Conservation (phyloP, 495 filamentous ascomycete genomes). For the Aspergillus kassunensis region DNA sequence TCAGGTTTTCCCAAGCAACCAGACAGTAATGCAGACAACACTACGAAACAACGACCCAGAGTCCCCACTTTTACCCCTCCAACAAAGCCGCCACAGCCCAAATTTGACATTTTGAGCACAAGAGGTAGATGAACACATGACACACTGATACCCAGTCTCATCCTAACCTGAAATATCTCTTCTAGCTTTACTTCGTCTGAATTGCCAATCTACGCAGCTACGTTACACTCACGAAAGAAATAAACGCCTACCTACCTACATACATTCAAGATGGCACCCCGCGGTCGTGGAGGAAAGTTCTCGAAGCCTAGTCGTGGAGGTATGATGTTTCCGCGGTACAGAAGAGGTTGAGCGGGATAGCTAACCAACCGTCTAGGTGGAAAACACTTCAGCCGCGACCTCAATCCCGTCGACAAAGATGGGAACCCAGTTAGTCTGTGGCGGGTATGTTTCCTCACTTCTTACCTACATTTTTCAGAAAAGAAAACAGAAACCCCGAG, state of each 20-base stretch:
- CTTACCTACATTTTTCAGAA: neutral
- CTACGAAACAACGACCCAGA: no score
- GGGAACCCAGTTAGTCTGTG: conserved; percentile 75
- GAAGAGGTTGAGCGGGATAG: neutral
- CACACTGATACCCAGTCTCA: no score
- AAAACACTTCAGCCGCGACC: conserved; percentile 88
- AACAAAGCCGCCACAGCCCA: no score
- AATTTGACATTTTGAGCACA: no score
- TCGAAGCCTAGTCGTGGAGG: conserved; percentile 90
- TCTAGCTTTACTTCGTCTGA: no score
- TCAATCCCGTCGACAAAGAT: conserved; percentile 80
- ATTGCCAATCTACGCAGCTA: no score
- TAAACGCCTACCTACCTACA: neutral
- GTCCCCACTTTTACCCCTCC: no score
- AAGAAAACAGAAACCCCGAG: neutral
- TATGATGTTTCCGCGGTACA: conserved; percentile 36
- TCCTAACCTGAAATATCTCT: no score
- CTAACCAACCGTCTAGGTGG: conserved; percentile 55
- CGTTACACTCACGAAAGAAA: no score
- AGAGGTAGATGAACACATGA: no score
- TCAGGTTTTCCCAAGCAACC: no score
- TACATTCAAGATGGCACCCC: conserved; percentile 46
- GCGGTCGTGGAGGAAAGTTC: conserved; percentile 86
- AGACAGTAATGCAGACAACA: no score
- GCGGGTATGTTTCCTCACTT: conserved; percentile 48